phyloP scores from a whole-genome alignment of 2,329 filamentous ascomycete species.

The Neofusicoccum cordaticola region DNA sequence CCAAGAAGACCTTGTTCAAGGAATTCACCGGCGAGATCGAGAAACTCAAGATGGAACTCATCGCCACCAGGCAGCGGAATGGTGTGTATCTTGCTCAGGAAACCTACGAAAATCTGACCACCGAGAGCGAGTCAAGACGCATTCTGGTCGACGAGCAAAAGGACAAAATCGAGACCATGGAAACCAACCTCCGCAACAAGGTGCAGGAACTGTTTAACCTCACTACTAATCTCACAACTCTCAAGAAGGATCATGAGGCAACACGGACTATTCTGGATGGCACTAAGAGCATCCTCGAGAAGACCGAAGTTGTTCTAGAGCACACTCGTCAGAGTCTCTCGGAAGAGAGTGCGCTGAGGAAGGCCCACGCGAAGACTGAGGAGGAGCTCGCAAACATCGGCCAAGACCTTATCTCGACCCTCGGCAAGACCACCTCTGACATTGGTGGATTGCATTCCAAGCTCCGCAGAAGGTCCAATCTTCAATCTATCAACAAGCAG shows the following conservation, averaged over 20 bases:
- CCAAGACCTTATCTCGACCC: constrained; percentile 70
- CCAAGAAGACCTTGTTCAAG: constrained; percentile 85
- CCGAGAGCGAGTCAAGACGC: constrained; percentile 84
- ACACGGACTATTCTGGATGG: constrained; percentile 70
- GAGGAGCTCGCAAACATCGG: constrained; percentile 71
- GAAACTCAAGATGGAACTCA: constrained; percentile 88
- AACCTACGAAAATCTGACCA: constrained; percentile 84
- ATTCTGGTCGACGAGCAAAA: constrained; percentile 91
- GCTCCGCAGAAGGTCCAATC: constrained; percentile 76
- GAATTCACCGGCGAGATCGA: constrained; percentile 94
- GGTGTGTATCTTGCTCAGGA: constrained; percentile 92
- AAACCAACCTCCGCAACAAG: constrained; percentile 86
- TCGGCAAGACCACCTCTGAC: constrained; percentile 75
- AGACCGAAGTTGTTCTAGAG: constrained; percentile 80
- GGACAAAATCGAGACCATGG: constrained; percentile 88
- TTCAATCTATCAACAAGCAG: constrained; percentile 75
- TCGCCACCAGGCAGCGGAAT: constrained; percentile 87
- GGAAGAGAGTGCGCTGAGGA: constrained; percentile 75
- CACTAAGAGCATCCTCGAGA: constrained; percentile 76
- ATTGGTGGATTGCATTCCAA: constrained; percentile 82
- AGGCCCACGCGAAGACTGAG: constrained; percentile 85
- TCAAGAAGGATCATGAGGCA: constrained; percentile 87
- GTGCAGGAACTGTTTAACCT: constrained; percentile 86
- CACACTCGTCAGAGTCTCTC: constrained; percentile 73
- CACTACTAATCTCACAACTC: constrained; percentile 78